These are phyloP conservation scores for Chrysosporium queenslandicum DNA, from an alignment of 2,329 filamentous ascomycete genomes.

Conservation along the genomic window DNA sequence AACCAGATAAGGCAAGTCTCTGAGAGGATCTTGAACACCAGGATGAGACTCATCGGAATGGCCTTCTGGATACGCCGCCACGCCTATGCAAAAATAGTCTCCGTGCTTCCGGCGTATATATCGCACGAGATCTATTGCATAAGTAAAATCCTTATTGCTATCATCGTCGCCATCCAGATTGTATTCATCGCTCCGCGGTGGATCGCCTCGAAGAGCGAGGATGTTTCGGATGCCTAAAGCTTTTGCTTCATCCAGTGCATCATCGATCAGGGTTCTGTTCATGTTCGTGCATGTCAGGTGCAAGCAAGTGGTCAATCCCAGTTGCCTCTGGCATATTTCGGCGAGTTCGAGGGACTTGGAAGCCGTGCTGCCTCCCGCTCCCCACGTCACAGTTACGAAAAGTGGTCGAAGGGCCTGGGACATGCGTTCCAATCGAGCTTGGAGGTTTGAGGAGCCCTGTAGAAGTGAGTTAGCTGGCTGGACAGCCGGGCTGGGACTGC, in stretches of 20 bases:
- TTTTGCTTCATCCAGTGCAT: conserved; percentile 83
- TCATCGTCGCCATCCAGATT: conserved; percentile 52
- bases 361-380: conserved; percentile 84
- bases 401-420: conserved; percentile 78
- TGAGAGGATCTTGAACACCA: conserved; percentile 54
- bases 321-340: conserved; percentile 84
- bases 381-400: conserved; percentile 97
- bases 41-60: conserved; percentile 87
- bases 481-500: background rate
- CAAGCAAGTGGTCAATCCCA: conserved; percentile 86
- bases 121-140: conserved; percentile 76
- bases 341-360: conserved; percentile 87
- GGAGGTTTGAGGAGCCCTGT: conserved; percentile 80
- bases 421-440: conserved; percentile 90
- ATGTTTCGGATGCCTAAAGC: conserved; percentile 87
- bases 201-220: conserved; percentile 80
- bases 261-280: conserved; percentile 74
- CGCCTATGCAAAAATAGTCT: conserved; percentile 92
- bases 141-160: conserved; percentile 69
- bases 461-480: conserved; percentile 20
- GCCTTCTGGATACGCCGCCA: conserved; percentile 90
- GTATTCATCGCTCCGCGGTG: conserved; percentile 82
- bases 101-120: conserved; percentile 81
- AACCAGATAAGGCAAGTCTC: conserved; percentile 75
- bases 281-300: conserved; percentile 98